phyloP scores from a whole-genome alignment of 2,329 filamentous ascomycete genomes.

The Stylonectria norvegica region DNA sequence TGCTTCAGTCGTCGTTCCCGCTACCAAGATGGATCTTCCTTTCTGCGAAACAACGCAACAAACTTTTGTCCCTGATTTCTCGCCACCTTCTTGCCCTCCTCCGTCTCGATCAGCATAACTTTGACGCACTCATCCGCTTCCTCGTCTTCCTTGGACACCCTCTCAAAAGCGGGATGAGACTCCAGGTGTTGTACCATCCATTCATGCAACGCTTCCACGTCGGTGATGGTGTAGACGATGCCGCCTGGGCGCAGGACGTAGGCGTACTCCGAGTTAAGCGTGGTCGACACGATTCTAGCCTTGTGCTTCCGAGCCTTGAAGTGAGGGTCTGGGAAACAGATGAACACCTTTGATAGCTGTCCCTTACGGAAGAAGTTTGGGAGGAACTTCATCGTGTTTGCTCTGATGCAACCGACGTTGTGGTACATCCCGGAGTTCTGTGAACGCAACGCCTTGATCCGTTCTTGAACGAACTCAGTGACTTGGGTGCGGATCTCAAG shows the following conservation, averaged over 20 bases:
- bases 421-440: constrained; percentile 66
- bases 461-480: constrained; percentile 83
- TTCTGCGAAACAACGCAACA: constrained; percentile 80
- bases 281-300: constrained; percentile 85
- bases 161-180: constrained; percentile 73
- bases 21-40: constrained; percentile 76
- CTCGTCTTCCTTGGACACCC: constrained; percentile 64
- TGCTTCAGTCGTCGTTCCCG: neutral
- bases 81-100: constrained; percentile 95
- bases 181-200: constrained; percentile 93
- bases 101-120: constrained; percentile 79
- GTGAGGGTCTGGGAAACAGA: constrained; percentile 97
- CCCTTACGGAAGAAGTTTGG: constrained; percentile 87
- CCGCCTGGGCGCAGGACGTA: constrained; percentile 81
- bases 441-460: constrained; percentile 74
- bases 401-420: constrained; percentile 84
- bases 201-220: constrained; percentile 87
- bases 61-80: constrained; percentile 89
- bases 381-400: constrained; percentile 99
- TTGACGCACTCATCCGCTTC: constrained; percentile 67
- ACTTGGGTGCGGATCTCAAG: constrained; percentile 92
- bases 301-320: constrained; percentile 98
- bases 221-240: constrained; percentile 92
- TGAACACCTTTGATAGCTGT: constrained; percentile 87
- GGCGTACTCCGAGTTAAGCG: constrained; percentile 89